Evolutionary conservation across 1,284 basidiomycete species (phyloP), one percentile per base, ranked within the genome.

Genomic region (Cutaneotrichosporon sp.): DNA sequence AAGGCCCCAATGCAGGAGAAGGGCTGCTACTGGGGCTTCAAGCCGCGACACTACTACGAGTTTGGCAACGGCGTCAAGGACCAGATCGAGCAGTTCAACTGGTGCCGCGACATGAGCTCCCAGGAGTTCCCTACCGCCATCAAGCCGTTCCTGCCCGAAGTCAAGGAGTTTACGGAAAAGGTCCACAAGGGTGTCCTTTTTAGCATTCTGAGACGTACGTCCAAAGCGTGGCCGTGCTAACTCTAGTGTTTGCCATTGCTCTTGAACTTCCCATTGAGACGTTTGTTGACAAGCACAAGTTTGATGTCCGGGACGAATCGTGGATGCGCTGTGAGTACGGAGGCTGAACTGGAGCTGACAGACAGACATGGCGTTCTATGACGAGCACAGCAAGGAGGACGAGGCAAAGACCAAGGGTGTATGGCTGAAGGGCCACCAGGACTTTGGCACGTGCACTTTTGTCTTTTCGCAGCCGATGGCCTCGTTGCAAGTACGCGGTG

Each of bases 51-150:
- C 39, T 63, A 63, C 46, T 63, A 63, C 47, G 62, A 63, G 60
- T 61, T 63, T 53, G 57, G 59, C 35, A 58, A 61, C 13, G 62
- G 62, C 8, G 62, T 64, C 17, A 64, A 56, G 43, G 62, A 64
- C 45, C 53, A 60, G 45, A 64, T 64, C 20, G 62, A 64, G 39
- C 62, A 64, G 52, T 64, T 61, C 50, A 64, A 64, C 47, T 61
- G 60, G 62, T 36, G 51, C 14, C 49, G 62, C 22, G 62, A 61
- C 18, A 59, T 63, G 58, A 20, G 42, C 17, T 42, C 49, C 12
- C 62, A 63, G 39, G 49, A 56, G n/a, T 59, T 63, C 20, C 62
- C 62, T 4, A 15, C 38, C 0, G 48, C 44, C 7, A 59, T 63
- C 5, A 30, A 43, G 21, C 62, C 59, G n/a, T 63, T 35, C 33